Conservation (phyloP, 805 yeast genomes). For the Wickerhamiella parazyma region DNA sequence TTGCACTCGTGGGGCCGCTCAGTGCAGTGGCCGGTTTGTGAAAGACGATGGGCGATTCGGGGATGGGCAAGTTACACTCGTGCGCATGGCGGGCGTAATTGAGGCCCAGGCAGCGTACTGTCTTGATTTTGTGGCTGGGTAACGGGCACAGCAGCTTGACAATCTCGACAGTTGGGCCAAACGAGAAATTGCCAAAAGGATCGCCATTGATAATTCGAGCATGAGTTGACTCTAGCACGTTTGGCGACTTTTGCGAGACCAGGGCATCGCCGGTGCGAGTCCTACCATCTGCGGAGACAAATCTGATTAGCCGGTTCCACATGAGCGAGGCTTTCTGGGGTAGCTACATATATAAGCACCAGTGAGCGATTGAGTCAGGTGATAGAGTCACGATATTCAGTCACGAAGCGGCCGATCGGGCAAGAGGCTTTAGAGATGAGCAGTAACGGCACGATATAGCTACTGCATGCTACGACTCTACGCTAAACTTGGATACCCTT, state of each 20-base stretch:
- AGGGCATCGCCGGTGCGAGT: constrained; percentile 38
- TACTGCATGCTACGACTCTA: no score
- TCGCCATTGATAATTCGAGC: constrained; percentile 38
- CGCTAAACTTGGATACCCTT: no score
- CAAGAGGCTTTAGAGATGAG: no score
- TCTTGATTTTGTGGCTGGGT: constrained; percentile 26
- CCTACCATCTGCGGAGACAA: constrained; percentile 33
- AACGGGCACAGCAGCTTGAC: constrained; percentile 31
- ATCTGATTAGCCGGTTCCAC: constrained; percentile 31
- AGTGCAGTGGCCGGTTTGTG: constrained; percentile 38
- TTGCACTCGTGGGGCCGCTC: constrained; percentile 31
- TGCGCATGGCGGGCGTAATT: constrained; percentile 34
- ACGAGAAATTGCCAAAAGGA: constrained; percentile 28
- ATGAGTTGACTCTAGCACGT: constrained; percentile 18
- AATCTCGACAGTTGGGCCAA: constrained; percentile 29
- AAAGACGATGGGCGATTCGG: constrained; percentile 38
- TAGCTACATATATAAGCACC: neutral
- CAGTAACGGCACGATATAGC: no score
- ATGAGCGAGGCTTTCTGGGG: neutral
- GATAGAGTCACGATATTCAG: no score
- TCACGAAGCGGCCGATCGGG: no score
- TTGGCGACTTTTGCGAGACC: constrained; percentile 17
- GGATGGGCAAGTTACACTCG: constrained; percentile 32
- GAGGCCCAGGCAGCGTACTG: constrained; percentile 38
- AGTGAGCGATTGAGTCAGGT: no score